Evolutionary conservation across 345 rosid species (phyloP).

Genomic region (Eutrema heterophyllum): DNA sequence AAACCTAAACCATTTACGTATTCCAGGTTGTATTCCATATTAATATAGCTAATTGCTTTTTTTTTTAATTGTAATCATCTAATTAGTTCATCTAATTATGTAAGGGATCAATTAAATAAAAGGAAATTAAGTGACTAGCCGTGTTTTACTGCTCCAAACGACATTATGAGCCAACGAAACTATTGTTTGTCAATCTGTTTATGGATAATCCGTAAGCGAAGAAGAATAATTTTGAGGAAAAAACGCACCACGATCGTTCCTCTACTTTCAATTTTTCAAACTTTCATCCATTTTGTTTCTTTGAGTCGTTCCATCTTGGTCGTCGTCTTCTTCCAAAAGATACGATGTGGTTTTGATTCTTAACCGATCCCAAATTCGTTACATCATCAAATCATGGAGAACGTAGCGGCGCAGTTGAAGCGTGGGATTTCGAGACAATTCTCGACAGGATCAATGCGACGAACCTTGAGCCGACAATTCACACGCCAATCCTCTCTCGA

Average conservation of each 20-base stretch:
- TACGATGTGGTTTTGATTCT: slow-evolving; percentile 15
- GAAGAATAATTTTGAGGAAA: not conserved
- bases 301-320: not conserved
- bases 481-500: slow-evolving; percentile 69
- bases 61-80: too few relatives aligned
- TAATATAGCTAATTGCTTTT: too few relatives aligned
- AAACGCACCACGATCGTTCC: slow-evolving; percentile 5
- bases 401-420: slow-evolving; percentile 51
- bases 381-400: slow-evolving; percentile 39
- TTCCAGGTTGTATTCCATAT: not conserved
- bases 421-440: slow-evolving; percentile 78
- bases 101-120: not conserved
- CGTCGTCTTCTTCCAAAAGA: not conserved
- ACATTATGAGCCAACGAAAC: slow-evolving; percentile 10
- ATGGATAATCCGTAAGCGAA: not conserved
- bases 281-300: too few relatives aligned
- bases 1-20: not conserved
- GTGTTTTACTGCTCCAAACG: slow-evolving; percentile 27
- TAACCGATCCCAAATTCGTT: not conserved
- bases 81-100: not conserved
- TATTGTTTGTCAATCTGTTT: not conserved
- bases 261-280: not conserved
- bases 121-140: slow-evolving; percentile 16
- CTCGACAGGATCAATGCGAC: slow-evolving; percentile 59
- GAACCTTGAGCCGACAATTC: slow-evolving; percentile 51